Evolutionary conservation across 164 flowering plant genomes (phyloP), one percentile per base, ranked within the genome.

Genomic region (Liquidambar formosana): DNA sequence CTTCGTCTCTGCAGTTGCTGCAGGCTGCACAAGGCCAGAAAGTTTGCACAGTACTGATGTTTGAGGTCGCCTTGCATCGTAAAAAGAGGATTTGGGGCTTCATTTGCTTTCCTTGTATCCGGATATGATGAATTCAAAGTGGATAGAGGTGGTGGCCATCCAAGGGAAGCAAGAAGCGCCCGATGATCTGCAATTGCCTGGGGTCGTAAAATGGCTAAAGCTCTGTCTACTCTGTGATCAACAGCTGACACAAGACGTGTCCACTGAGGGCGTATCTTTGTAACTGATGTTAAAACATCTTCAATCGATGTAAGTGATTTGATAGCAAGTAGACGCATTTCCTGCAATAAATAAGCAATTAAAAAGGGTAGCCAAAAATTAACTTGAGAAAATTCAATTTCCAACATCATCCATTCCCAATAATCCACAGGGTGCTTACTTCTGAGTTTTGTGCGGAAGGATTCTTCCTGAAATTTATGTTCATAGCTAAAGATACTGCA

Each of bases 91-190:
- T 89, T 92, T 33, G 57, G 44, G 57, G 72, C 78, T 72, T 78
- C 83, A 70, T 74, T 49, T 68, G 86, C 69, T 71, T 76, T 84
- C 69, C 73, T 78, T 48, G 70, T 1, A 73, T 84, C 85, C 23
- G 65, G 23, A 66, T 71, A 76, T 65, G 80, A 64, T 47, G 86
- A 78, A 62, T 71, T 80, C 69, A 84, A 73, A 71, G 75, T 77
- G 61, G 96, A 83, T 23, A 93, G 78, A 51, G 91, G 90, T 33
- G 97, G 99, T 62, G 98, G 98, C 98, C 99, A 96, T 68, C 97
- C 91, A 71, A 96, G 92, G 61, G 98, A 92, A 74, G 86, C 46
- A 75, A 96, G 96, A 80, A 89, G 93, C 4, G 83, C 65, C 3
- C 98, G 82, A 56, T 96, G 92, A 78, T 92, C 97, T 28, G 96